phyloP scores from a whole-genome alignment of 768 basidiomycete species.

The Suillus paluster region DNA sequence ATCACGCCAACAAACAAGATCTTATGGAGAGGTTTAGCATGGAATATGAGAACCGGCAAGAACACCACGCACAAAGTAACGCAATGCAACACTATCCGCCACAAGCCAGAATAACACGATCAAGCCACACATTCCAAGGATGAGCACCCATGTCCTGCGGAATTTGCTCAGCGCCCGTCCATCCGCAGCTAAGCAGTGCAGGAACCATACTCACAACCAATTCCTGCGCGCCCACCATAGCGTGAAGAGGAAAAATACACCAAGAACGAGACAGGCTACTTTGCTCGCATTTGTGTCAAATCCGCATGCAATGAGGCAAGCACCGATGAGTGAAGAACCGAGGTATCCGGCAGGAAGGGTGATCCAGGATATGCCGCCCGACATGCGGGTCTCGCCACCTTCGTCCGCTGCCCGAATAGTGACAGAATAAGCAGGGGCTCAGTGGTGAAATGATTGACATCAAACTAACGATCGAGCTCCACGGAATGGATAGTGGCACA shows the following conservation, averaged over 20 bases:
- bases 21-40: constrained; percentile 36
- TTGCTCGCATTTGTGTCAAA: constrained; percentile 91
- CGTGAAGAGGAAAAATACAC: constrained; percentile 84
- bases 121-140: constrained; percentile 78
- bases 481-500: constrained; percentile 88
- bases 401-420: constrained; percentile 66
- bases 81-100: constrained; percentile 69
- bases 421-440: constrained; percentile 13
- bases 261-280: constrained; percentile 77
- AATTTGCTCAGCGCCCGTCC: not conserved
- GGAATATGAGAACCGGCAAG: not conserved
- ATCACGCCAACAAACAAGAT: constrained; percentile 85
- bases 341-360: constrained; percentile 88
- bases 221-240: constrained; percentile 87
- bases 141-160: constrained; percentile 74
- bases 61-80: constrained; percentile 67
- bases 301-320: constrained; percentile 83
- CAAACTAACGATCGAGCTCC: constrained; percentile 78
- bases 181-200: not conserved
- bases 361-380: constrained; percentile 80
- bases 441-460: not conserved
- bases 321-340: constrained; percentile 86
- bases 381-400: constrained; percentile 87
- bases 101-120: constrained; percentile 88
- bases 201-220: constrained; percentile 56